Base-by-base conservation (phyloP, 257 asterid genomes). In the Lycium ferocissimum region DNA sequence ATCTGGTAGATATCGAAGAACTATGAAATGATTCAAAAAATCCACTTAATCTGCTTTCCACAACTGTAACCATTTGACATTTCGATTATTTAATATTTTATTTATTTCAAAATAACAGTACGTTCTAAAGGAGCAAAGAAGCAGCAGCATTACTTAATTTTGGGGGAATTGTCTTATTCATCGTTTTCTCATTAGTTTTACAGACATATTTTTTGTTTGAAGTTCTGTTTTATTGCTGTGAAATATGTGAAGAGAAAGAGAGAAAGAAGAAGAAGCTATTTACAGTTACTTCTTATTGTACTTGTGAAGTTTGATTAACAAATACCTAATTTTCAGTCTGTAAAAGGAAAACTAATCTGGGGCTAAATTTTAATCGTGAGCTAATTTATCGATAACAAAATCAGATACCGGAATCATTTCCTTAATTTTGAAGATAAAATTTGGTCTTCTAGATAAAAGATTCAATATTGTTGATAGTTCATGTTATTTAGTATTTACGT, bases 391-490 rank as follows among this genome's bases (percentile, higher is more conserved):
- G n/a, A n/a, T n/a, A n/a, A n/a, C n/a, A n/a, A n/a, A 33, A 10
- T 43, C 79, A 17, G 54, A 43, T 40, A 40, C 54, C 4, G 5
- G 15, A 17, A n/a, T 18, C 5, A 9, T 26, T 71, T 70, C 9
- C 54, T 38, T 9, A 9, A 43, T 72, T 73, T 47, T n/a, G 6
- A 11, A 45, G 40, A 11, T 9, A 0, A 47, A 75, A n/a, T 22
- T 20, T 75, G 40, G 12, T 51, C 62, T 6, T 0, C 40, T 45
- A 20, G 18, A 20, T 47, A 73, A 47, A 45, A 8, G 59, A 73
- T 20, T 73, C 62, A 13, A 12, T 22, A 71, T 76, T 76, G 62
- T 38, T 83, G 20, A 53, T 63, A 9, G 80, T 17, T 82, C 80
- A 18, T 17, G 56, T 49, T 7, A 26, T 26, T 26, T 26, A 26